Evolutionary conservation across 116 monocot species (phyloP).

Genomic region (Dioscorea cayenensis): DNA sequence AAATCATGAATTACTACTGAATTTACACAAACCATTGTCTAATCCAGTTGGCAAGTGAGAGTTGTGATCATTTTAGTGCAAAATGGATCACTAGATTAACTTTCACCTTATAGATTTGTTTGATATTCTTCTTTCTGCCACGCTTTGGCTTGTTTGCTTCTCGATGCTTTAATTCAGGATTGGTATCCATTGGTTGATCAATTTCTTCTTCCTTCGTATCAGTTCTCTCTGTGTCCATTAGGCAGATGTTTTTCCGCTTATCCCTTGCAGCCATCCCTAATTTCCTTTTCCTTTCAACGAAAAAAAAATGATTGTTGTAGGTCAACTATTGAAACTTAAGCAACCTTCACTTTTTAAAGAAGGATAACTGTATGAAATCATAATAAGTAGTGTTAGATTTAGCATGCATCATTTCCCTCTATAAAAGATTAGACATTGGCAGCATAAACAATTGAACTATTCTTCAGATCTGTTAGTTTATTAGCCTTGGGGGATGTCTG

Average conservation of each 20-base stretch:
- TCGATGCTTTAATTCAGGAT: background rate
- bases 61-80: background rate
- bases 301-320: background rate
- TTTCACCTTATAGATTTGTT: conserved; percentile 11
- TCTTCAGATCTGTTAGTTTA: no score
- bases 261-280: background rate
- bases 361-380: no score
- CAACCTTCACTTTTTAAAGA: no score
- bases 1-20: no score
- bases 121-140: conserved; percentile 7
- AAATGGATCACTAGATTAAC: background rate
- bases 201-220: background rate
- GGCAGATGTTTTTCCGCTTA: background rate
- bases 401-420: no score
- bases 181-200: background rate
- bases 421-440: no score
- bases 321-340: background rate
- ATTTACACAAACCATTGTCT: no score
- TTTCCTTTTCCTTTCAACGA: background rate
- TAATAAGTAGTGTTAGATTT: no score
- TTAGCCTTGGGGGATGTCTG: no score
- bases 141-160: conserved; percentile 11
- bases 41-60: no score
- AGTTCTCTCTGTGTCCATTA: background rate
- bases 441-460: no score